Evolutionary conservation across 805 yeast species (phyloP).

Genomic region (Saccharomyces kudriavzevii): DNA sequence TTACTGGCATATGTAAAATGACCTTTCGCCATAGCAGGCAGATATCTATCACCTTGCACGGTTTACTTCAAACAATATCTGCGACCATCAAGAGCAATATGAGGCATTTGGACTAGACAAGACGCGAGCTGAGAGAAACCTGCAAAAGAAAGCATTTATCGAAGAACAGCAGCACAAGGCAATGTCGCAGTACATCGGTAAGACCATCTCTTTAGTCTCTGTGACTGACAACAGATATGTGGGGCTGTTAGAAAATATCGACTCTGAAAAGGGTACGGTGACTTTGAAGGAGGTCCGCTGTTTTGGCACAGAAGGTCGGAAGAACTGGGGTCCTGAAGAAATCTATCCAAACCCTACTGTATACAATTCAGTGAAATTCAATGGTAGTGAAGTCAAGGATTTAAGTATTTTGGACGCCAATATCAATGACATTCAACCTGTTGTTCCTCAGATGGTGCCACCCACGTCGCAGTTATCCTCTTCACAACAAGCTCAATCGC

Average conservation of each 20-base stretch:
- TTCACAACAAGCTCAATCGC: constrained; percentile 3
- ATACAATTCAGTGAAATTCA: constrained; percentile 71
- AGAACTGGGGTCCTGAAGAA: constrained; percentile 59
- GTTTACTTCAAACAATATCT: background rate
- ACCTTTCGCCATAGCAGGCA: background rate
- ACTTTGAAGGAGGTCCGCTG: constrained; percentile 72
- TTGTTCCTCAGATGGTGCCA: constrained; percentile 18
- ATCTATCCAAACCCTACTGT: constrained; percentile 61
- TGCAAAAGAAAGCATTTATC: background rate
- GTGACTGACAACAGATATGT: constrained; percentile 53
- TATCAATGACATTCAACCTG: constrained; percentile 55
- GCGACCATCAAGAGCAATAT: background rate
- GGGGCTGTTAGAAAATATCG: constrained; percentile 79
- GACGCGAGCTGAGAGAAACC: background rate
- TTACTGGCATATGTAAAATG: background rate
- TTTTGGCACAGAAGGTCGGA: constrained; percentile 88
- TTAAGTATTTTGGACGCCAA: constrained; percentile 73
- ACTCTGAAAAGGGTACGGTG: constrained; percentile 85
- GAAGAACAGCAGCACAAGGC: background rate
- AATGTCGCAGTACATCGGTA: constrained; percentile 92
- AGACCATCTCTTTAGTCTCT: constrained; percentile 39
- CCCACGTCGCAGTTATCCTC: constrained; percentile 3
- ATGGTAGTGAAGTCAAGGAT: constrained; percentile 89
- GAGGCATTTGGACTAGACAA: background rate
- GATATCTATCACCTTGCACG: background rate